Percentiles rank a stretch among this genome's conserved stretches.
phyloP scores from a whole-genome alignment of 2,329 filamentous ascomycete genomes.

The Epichloe brachyelytri region DNA sequence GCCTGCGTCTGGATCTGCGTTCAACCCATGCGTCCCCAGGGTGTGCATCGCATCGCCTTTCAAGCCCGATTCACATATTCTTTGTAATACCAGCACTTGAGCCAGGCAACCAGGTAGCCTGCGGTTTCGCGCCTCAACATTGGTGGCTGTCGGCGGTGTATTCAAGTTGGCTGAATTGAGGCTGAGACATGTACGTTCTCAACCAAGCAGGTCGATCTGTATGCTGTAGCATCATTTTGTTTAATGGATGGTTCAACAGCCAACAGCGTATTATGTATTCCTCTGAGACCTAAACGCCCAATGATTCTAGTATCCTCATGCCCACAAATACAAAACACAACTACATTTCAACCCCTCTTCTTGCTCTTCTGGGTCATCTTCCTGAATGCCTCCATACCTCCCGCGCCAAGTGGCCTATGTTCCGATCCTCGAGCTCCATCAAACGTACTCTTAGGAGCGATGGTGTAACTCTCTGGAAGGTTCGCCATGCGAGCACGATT shows the following conservation, averaged over 20 bases:
- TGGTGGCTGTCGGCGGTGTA: neutral
- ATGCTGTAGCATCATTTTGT: neutral
- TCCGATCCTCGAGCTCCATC: slow-evolving; percentile 37
- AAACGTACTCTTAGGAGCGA: slow-evolving; percentile 50
- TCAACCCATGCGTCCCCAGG: no score
- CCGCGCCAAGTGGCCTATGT: slow-evolving; percentile 48
- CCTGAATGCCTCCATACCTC: slow-evolving; percentile 50
- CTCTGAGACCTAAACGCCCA: neutral
- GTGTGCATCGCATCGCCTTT: no score
- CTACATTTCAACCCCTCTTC: slow-evolving; percentile 24
- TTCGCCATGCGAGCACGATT: slow-evolving; percentile 46
- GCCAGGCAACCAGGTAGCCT: neutral
- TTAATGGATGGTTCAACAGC: neutral
- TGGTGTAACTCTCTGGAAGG: slow-evolving; percentile 43
- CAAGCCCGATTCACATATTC: no score
- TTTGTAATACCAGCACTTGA: no score
- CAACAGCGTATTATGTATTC: neutral
- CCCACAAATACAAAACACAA: neutral
- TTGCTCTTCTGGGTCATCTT: slow-evolving; percentile 54
- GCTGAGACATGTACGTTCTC: no score
- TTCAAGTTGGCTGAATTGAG: neutral
- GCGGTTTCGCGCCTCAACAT: neutral
- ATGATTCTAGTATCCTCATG: neutral
- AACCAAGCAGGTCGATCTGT: neutral
- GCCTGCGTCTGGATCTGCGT: no score